Conservation (phyloP, 441 rosid species). For the Adansonia gregorii region DNA sequence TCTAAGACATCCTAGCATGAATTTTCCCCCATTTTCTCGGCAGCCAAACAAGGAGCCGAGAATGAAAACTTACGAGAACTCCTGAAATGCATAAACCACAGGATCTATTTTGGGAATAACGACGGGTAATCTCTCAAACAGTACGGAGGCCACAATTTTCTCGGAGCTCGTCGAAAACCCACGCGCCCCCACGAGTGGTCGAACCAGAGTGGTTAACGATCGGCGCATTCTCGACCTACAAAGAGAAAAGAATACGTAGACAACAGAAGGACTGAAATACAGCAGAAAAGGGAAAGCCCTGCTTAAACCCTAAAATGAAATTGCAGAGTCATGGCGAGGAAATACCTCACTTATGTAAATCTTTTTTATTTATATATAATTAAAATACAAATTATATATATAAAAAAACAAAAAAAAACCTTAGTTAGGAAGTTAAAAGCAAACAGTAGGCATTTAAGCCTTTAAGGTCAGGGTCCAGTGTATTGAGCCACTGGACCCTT, state of each 20-base stretch:
- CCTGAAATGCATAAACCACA: slow-evolving; percentile 80
- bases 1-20: not conserved
- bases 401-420: too few relatives aligned
- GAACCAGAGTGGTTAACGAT: slow-evolving; percentile 37
- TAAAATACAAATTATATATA: too few relatives aligned
- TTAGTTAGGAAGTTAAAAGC: not conserved
- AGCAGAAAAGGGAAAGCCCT: not conserved
- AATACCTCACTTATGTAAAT: too few relatives aligned
- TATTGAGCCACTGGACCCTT: not conserved
- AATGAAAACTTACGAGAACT: slow-evolving; percentile 72
- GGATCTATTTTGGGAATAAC: slow-evolving; percentile 88
- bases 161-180: slow-evolving; percentile 60
- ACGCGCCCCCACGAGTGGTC: slow-evolving; percentile 39
- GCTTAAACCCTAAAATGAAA: slow-evolving; percentile 22
- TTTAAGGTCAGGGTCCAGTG: too few relatives aligned
- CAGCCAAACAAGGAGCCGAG: not conserved
- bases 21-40: slow-evolving; percentile 12
- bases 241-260: not conserved
- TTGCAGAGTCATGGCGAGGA: not conserved
- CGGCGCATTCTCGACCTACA: slow-evolving; percentile 50
- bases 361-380: too few relatives aligned
- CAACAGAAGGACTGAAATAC: not conserved
- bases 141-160: slow-evolving; percentile 82
- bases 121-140: slow-evolving; percentile 87
- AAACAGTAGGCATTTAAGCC: too few relatives aligned